Evolutionary conservation across 208 protist genomes (phyloP).

Genomic region (Acanthamoeba healyi): DNA sequence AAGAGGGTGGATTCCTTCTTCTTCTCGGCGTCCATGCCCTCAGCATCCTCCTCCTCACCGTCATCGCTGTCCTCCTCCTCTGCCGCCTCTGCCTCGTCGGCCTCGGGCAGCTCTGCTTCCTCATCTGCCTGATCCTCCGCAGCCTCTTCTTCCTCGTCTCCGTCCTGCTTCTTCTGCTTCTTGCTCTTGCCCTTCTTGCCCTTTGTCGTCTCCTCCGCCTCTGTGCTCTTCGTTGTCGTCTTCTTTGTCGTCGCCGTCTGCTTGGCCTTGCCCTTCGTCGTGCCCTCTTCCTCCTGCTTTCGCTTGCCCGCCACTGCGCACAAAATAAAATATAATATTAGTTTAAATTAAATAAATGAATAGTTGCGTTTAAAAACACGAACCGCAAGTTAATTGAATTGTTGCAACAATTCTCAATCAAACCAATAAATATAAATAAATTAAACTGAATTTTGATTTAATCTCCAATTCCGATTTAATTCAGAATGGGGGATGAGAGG

Average conservation of each 20-base stretch:
- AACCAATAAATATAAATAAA: not conserved
- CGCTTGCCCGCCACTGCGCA: not conserved
- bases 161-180: not conserved
- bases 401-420: not conserved
- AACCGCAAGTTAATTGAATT: not conserved
- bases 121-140: not conserved
- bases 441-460: too few relatives aligned
- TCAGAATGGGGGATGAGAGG: not conserved
- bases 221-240: too few relatives aligned
- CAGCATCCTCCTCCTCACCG: not conserved
- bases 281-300: not conserved
- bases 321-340: not conserved
- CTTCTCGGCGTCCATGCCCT: slow-evolving; percentile 54
- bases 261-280: not conserved
- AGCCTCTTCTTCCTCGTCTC: not conserved
- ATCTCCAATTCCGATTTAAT: too few relatives aligned
- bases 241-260: not conserved
- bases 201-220: not conserved
- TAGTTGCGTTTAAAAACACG: too few relatives aligned
- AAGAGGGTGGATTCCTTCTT: slow-evolving; percentile 74
- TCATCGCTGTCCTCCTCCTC: slow-evolving; percentile 24
- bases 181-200: not conserved
- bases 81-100: not conserved
- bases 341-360: not conserved
- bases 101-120: not conserved